These are phyloP conservation scores for Protomyces arabidopsidicola DNA, from an alignment of 1,139 yeast genomes.

Conservation along the genomic window DNA sequence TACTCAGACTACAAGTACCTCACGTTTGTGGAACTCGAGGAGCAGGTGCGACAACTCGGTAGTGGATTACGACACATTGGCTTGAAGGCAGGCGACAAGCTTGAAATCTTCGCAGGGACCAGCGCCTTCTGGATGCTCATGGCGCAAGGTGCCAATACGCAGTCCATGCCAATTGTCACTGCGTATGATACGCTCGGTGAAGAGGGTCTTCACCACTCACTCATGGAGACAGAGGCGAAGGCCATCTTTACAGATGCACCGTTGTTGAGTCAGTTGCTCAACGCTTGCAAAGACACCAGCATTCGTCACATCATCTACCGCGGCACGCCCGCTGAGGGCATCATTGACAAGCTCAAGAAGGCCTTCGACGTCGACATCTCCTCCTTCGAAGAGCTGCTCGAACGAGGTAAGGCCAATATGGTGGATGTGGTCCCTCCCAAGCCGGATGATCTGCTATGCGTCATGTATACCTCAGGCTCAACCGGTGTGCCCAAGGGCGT, in stretches of 20 bases:
- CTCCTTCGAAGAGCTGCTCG: constrained; percentile 61
- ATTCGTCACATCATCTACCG: constrained; percentile 68
- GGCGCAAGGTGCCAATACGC: constrained; percentile 38
- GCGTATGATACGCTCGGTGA: constrained; percentile 97
- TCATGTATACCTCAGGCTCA: constrained; percentile 98
- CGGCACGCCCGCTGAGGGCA: constrained; percentile 61
- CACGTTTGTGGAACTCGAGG: constrained; percentile 56
- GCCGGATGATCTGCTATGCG: constrained; percentile 76
- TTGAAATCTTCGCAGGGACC: constrained; percentile 75
- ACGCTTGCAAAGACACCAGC: constrained; percentile 63
- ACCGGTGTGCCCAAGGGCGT: constrained; percentile 99
- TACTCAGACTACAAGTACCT: constrained; percentile 64
- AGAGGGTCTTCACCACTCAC: constrained; percentile 80
- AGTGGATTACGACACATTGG: constrained; percentile 75
- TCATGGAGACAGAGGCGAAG: constrained; percentile 70
- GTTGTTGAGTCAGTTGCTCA: constrained; percentile 59
- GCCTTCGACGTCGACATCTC: constrained; percentile 67
- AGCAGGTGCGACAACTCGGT: constrained; percentile 54
- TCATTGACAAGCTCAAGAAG: constrained; percentile 55
- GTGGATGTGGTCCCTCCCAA: constrained; percentile 50
- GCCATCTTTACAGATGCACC: constrained; percentile 81
- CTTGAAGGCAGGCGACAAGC: constrained; percentile 57
- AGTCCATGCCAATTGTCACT: constrained; percentile 81
- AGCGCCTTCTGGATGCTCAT: constrained; percentile 30
- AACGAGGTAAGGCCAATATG: constrained; percentile 55